Evolutionary conservation across 2,329 filamentous ascomycete species (phyloP).

Genomic region (Madurella fahalii): DNA sequence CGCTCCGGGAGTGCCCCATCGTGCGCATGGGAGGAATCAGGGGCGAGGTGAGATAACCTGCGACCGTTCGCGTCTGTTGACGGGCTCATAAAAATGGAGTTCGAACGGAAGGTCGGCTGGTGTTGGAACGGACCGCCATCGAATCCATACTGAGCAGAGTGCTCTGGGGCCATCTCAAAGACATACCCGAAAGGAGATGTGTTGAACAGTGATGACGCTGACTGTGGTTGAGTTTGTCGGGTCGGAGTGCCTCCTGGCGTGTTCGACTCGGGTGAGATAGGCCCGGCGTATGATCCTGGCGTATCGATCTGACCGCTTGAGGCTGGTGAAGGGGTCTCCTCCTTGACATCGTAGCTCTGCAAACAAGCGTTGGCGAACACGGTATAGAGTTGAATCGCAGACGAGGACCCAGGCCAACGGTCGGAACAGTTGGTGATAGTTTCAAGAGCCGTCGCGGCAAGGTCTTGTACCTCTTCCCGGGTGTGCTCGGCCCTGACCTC

Average conservation of each 20-base stretch:
- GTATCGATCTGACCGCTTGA: slow-evolving; percentile 37
- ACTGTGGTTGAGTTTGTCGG: slow-evolving; percentile 16
- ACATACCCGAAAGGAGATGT: slow-evolving; percentile 48
- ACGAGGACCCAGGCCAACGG: slow-evolving; percentile 85
- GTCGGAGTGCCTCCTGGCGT: slow-evolving; percentile 20
- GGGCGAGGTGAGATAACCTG: slow-evolving; percentile 61
- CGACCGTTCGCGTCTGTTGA: slow-evolving; percentile 52
- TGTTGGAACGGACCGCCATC: slow-evolving; percentile 31
- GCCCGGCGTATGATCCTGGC: slow-evolving; percentile 46
- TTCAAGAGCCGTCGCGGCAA: slow-evolving; percentile 71
- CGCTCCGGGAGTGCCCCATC: slow-evolving; percentile 31
- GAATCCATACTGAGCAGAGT: slow-evolving; percentile 26
- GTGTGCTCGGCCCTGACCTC: slow-evolving; percentile 71
- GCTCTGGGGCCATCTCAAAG: slow-evolving; percentile 54
- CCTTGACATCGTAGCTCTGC: slow-evolving; percentile 72
- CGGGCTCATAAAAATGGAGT: slow-evolving; percentile 62
- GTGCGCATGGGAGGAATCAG: slow-evolving; percentile 43
- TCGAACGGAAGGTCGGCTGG: slow-evolving; percentile 59
- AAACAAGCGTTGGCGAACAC: slow-evolving; percentile 82
- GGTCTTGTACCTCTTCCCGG: slow-evolving; percentile 69
- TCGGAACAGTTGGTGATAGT: slow-evolving; percentile 76
- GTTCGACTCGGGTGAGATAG: slow-evolving; percentile 45
- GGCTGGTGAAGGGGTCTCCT: slow-evolving; percentile 37
- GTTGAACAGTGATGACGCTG: slow-evolving; percentile 20
- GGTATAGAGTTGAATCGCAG: slow-evolving; percentile 80